Evolutionary conservation across 257 asterid genomes (phyloP), one percentile per base, ranked within the genome.

Genomic region (Verbena officinalis): DNA sequence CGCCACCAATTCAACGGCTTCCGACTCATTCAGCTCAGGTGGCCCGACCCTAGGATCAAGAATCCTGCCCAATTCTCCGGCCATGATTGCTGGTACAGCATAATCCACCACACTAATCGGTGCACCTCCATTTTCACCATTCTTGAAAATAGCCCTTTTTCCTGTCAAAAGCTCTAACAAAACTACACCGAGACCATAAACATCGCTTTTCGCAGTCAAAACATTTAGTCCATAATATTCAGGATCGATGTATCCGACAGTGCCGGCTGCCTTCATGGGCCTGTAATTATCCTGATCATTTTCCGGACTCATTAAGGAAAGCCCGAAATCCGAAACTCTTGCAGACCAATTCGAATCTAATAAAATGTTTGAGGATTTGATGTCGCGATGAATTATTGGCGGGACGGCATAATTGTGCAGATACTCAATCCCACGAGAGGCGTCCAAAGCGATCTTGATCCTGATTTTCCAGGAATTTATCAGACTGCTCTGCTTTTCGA

Each of bases 361-460:
- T 62, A 93, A 65, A 38, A 93, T 93, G 69, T 93, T 93, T 0
- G 99, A 93, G 0, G 99, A 85, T 77, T 93, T 93, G 21, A 93
- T 93, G 50, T 93, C 99, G 1, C 97, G 82, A 48, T 93, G 99
- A 20, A 93, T 93, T 10, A 93, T 93, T 0, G 99, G 90, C 0
- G 99, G 99, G 11, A 90, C 99, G 0, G 99, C 99, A n/a, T 93
- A 93, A 51, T 75, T 90, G 59, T 93, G 97, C 5, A 93, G 79
- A 40, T 93, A 93, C 77, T 93, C 99, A 4, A 93, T 86, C 24
- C 99, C 99, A 14, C 97, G 94, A 4, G 99, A 91, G 0, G 99
- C 99, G 20, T 93, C 99, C 27, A 93, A 33, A 0, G 96, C 73
- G 64, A 90, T 79, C 73, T 93, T 90, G 62, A 93, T 90, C 84